Base-by-base conservation (phyloP, 2,329 filamentous ascomycete genomes). In the Penicillium hordei region DNA sequence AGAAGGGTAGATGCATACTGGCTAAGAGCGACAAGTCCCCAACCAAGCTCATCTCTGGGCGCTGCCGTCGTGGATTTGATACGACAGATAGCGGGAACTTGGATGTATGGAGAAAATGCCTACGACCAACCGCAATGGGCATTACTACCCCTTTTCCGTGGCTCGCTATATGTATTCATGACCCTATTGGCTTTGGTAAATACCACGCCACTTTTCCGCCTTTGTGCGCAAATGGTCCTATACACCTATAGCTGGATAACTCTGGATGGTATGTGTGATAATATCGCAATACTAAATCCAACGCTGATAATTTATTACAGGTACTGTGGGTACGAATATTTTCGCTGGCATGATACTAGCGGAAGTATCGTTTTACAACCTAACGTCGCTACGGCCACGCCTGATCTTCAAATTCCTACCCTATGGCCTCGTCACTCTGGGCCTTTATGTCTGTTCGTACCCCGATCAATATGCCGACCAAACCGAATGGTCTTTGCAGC, bases 91-190 rank as follows among this genome's bases (percentile, higher is more conserved):
- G 71, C 81, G 29, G 75, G 72, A 19, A 85, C 83, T 1, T 86
- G 83, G 83, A 78, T 78, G 2, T 71, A 72, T 19, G 76, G 76
- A 5, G 72, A 72, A 53, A 85, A 85, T 60, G 68, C 73, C 5
- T 86, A 85, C 62, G 83, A 86, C 58, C 79, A 79, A 23, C 83
- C 83, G 58, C 83, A 85, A 63, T 86, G 83, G 83, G 84, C 83
- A 13, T 68, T 86, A 29, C 62, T 82, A 7, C 82, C 81, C n/a
- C 69, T 86, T 31, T 72, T 86, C 31, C 79, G 78, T 61, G 83
- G 82, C 6, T 83, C 81, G 36, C 78, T 86, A 71, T 75, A 79
- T 69, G 78, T 85, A 15, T 86, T 85, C 60, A 76, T 79, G 44
- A 79, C 81, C 50, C 72, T 86, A 57, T 68, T 84, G 33, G 79